Percentiles rank a stretch among this genome's conserved stretches.
Evolutionary conservation across 805 yeast species (phyloP).

Genomic region (Lachancea kluyveri): DNA sequence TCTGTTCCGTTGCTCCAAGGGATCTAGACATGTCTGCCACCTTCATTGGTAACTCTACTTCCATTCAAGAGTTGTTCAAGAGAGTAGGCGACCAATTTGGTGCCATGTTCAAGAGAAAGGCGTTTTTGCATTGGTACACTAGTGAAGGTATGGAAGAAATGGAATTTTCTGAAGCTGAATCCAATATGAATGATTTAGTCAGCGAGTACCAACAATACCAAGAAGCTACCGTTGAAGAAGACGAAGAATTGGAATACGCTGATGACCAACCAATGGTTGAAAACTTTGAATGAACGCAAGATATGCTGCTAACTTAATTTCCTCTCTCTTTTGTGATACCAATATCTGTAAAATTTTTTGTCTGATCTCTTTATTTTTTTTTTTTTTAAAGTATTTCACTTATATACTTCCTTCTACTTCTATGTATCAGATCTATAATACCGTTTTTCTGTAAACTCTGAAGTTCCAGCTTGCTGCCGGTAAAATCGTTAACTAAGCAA

Average conservation of each 20-base stretch:
- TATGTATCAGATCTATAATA: no score
- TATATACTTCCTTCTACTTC: background rate
- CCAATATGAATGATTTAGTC: slow-evolving; percentile 83
- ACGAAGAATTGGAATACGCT: slow-evolving; percentile 65
- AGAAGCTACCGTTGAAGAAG: slow-evolving; percentile 72
- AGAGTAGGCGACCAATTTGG: slow-evolving; percentile 86
- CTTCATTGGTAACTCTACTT: slow-evolving; percentile 87
- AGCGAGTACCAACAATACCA: slow-evolving; percentile 91
- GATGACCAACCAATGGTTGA: slow-evolving; percentile 36
- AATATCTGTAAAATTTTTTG: no score
- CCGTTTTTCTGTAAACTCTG: no score
- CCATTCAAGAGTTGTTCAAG: slow-evolving; percentile 84
- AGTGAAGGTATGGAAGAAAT: slow-evolving; percentile 94
- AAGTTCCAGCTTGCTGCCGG: no score
- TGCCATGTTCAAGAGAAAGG: slow-evolving; percentile 90
- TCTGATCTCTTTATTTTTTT: no score
- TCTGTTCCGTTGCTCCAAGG: slow-evolving; percentile 85
- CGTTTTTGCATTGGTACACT: slow-evolving; percentile 95
- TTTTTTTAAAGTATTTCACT: background rate
- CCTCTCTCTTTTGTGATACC: background rate
- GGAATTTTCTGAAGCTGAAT: slow-evolving; percentile 92
- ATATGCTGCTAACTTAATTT: no score
- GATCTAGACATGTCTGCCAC: slow-evolving; percentile 87
- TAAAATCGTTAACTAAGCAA: no score
- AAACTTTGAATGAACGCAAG: slow-evolving; percentile 27